These are phyloP conservation scores for Cryptococcus amylolentus DNA, from an alignment of 1,284 basidiomycete genomes.

Conservation along the genomic window DNA sequence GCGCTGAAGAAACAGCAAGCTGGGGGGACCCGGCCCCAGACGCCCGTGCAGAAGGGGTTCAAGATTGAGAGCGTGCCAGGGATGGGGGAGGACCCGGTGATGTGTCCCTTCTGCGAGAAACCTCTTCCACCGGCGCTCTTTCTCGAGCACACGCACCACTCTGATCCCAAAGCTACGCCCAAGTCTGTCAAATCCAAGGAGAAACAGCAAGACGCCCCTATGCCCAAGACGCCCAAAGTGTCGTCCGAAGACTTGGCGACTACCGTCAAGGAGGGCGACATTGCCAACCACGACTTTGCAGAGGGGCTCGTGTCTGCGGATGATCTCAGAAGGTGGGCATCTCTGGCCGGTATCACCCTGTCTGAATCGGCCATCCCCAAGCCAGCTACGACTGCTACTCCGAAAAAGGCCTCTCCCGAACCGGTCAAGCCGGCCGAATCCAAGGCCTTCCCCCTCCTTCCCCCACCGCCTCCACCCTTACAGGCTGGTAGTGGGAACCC, in stretches of 20 bases:
- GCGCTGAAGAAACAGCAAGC: conserved; percentile 3
- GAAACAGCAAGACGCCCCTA: not conserved
- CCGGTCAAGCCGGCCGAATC: conserved; percentile 4
- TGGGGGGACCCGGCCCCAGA: not conserved
- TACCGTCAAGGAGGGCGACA: conserved; percentile 29
- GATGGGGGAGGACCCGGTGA: conserved; percentile 37
- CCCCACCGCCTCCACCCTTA: conserved; percentile 27
- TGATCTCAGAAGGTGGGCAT: conserved; percentile 37
- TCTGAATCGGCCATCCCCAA: conserved; percentile 1
- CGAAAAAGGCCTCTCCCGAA: not conserved
- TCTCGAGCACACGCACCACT: conserved; percentile 7
- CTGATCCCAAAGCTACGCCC: conserved; percentile 2
- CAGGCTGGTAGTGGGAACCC: conserved; percentile 7
- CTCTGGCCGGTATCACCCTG: conserved; percentile 25
- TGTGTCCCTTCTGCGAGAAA: conserved; percentile 43
- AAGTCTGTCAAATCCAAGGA: not conserved
- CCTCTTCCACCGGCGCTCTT: conserved; percentile 34
- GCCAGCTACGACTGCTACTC: not conserved
- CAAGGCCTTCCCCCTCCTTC: conserved; percentile 30
- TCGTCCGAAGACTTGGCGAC: conserved; percentile 17
- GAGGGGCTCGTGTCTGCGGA: conserved; percentile 23
- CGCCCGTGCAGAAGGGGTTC: not conserved
- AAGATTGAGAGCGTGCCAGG: conserved; percentile 18
- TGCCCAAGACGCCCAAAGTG: conserved; percentile 7
- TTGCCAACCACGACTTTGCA: conserved; percentile 25